Evolutionary conservation across 257 asterid genomes (phyloP), one percentile per base, ranked within the genome.

Genomic region (Apocynum venetum): DNA sequence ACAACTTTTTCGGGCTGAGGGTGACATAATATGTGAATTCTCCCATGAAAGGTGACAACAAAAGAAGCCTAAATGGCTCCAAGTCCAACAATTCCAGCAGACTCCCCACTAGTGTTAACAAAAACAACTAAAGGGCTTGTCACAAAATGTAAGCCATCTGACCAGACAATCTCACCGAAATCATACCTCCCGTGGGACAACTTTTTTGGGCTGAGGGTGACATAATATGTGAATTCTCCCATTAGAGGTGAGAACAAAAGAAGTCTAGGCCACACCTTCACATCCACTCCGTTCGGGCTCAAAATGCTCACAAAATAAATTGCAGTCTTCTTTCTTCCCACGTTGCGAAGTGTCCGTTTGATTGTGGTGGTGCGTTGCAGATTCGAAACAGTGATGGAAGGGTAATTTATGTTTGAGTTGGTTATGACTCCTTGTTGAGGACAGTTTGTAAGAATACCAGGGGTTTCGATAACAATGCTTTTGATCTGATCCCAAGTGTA

Each of bases 101-200:
- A 31, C 11, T 31, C 52, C 2, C 44, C 20, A 43, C 4, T 25
- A 5, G 77, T 85, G 73, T 87, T 89, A 8, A 90, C 82, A 67
- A 78, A 88, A 78, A 91, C 88, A 35, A 89, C 89, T 51, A 91
- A 35, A 48, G 97, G 93, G 75, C 84, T 85, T 60, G 89, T 85
- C 1, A 91, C 97, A 19, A 51, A 72, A 75, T 91, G 93, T 44
- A 43, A 76, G 0, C 93, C 92, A 71, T 90, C 93, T 8, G 88
- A 82, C 97, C 97, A 91, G 0, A 83, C 77, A 52, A 91, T 86
- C 19, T 85, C 87, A 3, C 96, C 97, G 25, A 91, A 89, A 49
- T 77, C 89, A 64, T 79, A 89, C 66, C 91, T 79, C 38, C 85
- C 91, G 6, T 1, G 66, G 10, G 88, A 86, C 14, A 25, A 40